phyloP scores from a whole-genome alignment of 768 basidiomycete species.

The Amyloporia xantha region DNA sequence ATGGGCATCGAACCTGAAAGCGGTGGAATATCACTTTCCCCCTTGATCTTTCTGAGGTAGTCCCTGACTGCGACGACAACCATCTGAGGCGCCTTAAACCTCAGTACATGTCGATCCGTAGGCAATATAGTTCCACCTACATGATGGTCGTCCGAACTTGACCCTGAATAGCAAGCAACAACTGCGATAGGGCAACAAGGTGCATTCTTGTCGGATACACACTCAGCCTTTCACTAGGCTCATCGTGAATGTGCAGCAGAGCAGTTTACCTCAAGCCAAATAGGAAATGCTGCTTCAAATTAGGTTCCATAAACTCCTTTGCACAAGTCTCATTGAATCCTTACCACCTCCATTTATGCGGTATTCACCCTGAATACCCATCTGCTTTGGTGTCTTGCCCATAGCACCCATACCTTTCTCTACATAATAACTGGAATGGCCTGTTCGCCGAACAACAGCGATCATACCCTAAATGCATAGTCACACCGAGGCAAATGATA shows the following conservation, averaged over 20 bases:
- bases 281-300: constrained; percentile 65
- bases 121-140: constrained; percentile 40
- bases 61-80: constrained; percentile 61
- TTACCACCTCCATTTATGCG: constrained; percentile 72
- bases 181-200: constrained; percentile 80
- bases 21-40: constrained; percentile 14
- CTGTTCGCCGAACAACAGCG: constrained; percentile 69
- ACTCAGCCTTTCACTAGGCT: constrained; percentile 1
- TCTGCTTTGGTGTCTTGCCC: constrained; percentile 69
- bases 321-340: constrained; percentile 19
- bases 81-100: constrained; percentile 36
- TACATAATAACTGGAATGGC: constrained; percentile 81
- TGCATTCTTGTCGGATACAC: constrained; percentile 48
- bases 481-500: too few relatives aligned
- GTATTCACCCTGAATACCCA: constrained; percentile 61
- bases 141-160: constrained; percentile 72
- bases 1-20: constrained; percentile 17
- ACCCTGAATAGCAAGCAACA: constrained; percentile 75
- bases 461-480: constrained; percentile 54
- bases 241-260: neutral
- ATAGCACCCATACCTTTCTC: constrained; percentile 83
- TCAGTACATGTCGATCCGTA: neutral
- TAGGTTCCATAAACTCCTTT: neutral
- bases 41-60: constrained; percentile 54
- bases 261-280: constrained; percentile 67